Percentiles rank a stretch among this genome's conserved stretches.
These are phyloP conservation scores for Ochetophila trinervis DNA, from an alignment of 306 rosid species.

Conservation along the genomic window DNA sequence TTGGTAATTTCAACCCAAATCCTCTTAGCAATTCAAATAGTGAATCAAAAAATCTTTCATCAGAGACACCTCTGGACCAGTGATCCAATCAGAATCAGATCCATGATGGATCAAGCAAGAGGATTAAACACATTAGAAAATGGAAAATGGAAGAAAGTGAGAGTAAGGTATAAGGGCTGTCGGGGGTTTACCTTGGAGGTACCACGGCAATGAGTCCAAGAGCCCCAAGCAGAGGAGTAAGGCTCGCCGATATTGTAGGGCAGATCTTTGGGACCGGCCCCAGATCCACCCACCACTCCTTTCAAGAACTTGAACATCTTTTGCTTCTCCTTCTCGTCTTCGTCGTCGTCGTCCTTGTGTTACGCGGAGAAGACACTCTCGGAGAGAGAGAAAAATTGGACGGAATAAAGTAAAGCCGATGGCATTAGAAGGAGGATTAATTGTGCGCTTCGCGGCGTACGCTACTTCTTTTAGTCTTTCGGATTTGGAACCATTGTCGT, in stretches of 20 bases:
- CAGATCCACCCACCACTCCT: slow-evolving; percentile 97
- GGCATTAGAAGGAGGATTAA: background rate
- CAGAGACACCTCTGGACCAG: background rate
- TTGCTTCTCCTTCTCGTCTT: slow-evolving; percentile 8
- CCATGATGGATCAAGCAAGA: background rate
- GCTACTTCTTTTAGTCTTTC: background rate
- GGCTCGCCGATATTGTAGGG: slow-evolving; percentile 90
- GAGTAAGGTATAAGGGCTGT: no score
- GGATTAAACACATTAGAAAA: background rate
- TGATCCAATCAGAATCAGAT: slow-evolving; percentile 2
- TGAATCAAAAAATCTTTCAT: background rate
- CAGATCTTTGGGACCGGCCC: slow-evolving; percentile 81
- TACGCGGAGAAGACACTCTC: background rate
- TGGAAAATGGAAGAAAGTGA: background rate
- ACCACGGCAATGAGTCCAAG: slow-evolving; percentile 91
- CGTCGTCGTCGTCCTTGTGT: background rate
- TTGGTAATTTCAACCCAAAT: background rate
- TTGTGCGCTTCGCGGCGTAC: background rate
- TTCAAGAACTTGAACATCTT: slow-evolving; percentile 79
- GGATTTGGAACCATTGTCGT: background rate
- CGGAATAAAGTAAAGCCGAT: background rate
- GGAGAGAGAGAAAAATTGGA: background rate
- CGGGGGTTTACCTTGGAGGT: slow-evolving; percentile 61
- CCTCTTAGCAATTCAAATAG: background rate
- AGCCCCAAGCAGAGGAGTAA: slow-evolving; percentile 89